Evolutionary conservation across 495 filamentous ascomycete species (phyloP).

Genomic region (Darksidea phi): DNA sequence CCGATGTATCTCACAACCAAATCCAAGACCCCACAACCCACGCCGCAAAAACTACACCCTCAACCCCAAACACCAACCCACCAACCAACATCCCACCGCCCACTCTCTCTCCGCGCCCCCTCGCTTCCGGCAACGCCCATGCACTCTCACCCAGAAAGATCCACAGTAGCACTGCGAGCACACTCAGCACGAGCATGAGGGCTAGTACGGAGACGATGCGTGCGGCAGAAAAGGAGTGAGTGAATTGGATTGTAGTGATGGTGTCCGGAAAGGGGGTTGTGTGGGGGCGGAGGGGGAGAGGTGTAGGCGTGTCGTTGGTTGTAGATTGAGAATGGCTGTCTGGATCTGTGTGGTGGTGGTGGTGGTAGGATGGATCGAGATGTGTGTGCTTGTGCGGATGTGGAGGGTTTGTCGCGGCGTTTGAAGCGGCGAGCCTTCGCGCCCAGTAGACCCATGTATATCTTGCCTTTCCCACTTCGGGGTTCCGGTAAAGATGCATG

Average conservation of each 20-base stretch:
- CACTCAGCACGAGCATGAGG: conserved; percentile 1
- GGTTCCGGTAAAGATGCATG: conserved; percentile 11
- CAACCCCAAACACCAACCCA: conserved; percentile 12
- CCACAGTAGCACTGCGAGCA: conserved; percentile 22
- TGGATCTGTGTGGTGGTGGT: not conserved
- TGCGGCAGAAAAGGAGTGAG: conserved; percentile 4
- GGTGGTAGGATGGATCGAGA: not conserved
- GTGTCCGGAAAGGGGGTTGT: not conserved
- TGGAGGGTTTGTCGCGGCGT: not conserved
- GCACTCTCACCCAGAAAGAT: conserved; percentile 19
- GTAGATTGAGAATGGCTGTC: not conserved
- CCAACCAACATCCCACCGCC: conserved; percentile 14
- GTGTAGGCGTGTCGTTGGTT: not conserved
- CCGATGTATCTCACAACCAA: no score
- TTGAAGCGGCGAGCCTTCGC: conserved; percentile 12
- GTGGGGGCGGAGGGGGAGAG: not conserved
- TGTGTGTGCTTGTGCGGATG: not conserved
- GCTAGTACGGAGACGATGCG: conserved; percentile 7
- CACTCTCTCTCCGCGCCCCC: conserved; percentile 14
- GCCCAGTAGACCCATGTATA: conserved; percentile 32
- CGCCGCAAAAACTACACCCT: not conserved
- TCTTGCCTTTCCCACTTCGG: conserved; percentile 17
- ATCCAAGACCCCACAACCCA: no score
- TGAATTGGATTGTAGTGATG: conserved; percentile 20
- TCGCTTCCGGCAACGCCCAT: not conserved